Percentiles rank a stretch among this genome's conserved stretches.
Conservation (phyloP, 2,329 filamentous ascomycete genomes). For the Cladosporium sp. region DNA sequence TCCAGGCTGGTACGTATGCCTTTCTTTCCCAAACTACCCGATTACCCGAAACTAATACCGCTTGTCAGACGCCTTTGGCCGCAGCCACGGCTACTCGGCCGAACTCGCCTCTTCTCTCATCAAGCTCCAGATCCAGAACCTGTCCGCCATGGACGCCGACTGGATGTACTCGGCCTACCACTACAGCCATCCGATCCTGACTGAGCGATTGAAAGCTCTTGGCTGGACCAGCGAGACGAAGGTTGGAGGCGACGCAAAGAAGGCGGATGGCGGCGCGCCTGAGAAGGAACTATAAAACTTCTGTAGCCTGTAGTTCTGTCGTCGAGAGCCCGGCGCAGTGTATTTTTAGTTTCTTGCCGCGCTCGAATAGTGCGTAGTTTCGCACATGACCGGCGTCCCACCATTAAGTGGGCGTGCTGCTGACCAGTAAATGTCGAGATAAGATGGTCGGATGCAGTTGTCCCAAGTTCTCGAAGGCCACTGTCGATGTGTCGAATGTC, state of each 20-base stretch:
- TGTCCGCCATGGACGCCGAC: slow-evolving; percentile 97
- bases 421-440: no score
- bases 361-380: no score
- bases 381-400: no score
- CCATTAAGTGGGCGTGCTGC: no score
- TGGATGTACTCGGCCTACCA: slow-evolving; percentile 98
- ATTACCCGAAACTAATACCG: slow-evolving; percentile 14
- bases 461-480: no score
- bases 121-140: slow-evolving; percentile 96
- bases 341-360: no score
- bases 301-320: no score
- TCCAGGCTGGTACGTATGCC: slow-evolving; percentile 66
- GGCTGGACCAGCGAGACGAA: slow-evolving; percentile 70
- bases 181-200: slow-evolving; percentile 93
- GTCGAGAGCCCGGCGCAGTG: no score
- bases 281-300: slow-evolving; percentile 16
- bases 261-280: slow-evolving; percentile 13
- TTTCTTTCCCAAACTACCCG: slow-evolving; percentile 8
- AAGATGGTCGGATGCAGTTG: no score
- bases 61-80: slow-evolving; percentile 69
- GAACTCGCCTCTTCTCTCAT: slow-evolving; percentile 84
- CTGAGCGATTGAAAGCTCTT: slow-evolving; percentile 85
- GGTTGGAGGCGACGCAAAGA: slow-evolving; percentile 39
- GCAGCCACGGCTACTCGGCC: slow-evolving; percentile 71
- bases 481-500: no score